These are phyloP conservation scores for Suillus fuscotomentosus DNA, from an alignment of 768 basidiomycete genomes.

Conservation along the genomic window DNA sequence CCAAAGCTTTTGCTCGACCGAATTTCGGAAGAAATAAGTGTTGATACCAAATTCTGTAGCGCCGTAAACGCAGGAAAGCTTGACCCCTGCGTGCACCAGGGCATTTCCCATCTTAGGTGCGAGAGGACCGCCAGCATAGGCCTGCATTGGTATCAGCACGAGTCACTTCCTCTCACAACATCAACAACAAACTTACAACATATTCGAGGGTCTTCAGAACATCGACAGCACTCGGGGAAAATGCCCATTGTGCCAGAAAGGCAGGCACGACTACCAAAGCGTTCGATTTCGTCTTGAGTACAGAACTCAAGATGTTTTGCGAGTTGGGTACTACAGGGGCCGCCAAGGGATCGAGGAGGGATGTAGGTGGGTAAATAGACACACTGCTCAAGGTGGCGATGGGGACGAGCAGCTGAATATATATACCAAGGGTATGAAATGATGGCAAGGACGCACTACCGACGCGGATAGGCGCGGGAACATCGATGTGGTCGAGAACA, in stretches of 20 bases:
- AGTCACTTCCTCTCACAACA: too few species aligned
- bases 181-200: constrained; percentile 25
- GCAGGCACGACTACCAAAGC: constrained; percentile 36
- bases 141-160: constrained; percentile 18
- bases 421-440: constrained; percentile 25
- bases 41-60: constrained; percentile 28
- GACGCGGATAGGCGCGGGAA: constrained; percentile 17
- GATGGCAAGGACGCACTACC: constrained; percentile 26
- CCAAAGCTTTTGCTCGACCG: constrained; percentile 27
- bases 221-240: constrained; percentile 21
- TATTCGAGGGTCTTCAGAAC: constrained; percentile 22
- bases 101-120: constrained; percentile 34
- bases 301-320: constrained; percentile 37
- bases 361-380: constrained; percentile 28
- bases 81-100: constrained; percentile 32
- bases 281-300: constrained; percentile 26
- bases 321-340: constrained; percentile 38
- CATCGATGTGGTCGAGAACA: neutral
- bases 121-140: constrained; percentile 39
- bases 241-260: constrained; percentile 37
- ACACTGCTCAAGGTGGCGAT: constrained; percentile 15
- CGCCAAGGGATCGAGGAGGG: constrained; percentile 15
- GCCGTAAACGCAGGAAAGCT: constrained; percentile 34
- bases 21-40: constrained; percentile 10
- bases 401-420: constrained; percentile 16